These are phyloP conservation scores for Tardiomyces digboiensis DNA, from an alignment of 1,139 yeast species.

Conservation along the genomic window DNA sequence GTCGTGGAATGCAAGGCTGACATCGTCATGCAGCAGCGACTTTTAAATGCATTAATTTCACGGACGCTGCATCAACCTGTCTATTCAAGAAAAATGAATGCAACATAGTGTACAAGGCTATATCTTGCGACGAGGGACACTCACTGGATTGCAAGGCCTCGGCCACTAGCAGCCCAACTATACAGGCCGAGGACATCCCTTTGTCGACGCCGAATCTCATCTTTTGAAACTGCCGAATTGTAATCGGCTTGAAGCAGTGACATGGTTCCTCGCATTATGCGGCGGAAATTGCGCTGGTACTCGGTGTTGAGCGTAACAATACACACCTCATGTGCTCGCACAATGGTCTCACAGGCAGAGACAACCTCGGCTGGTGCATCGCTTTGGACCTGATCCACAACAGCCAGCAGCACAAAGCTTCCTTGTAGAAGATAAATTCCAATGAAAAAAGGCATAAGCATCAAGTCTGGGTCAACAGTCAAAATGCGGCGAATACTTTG, in stretches of 20 bases:
- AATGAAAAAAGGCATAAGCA: constrained; percentile 25
- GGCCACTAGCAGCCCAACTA: constrained; percentile 21
- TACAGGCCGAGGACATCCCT: constrained; percentile 19
- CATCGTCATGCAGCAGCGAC: too few species aligned
- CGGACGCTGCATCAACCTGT: too few species aligned
- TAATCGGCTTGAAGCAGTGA: constrained; percentile 3
- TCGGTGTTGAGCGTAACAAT: constrained; percentile 25
- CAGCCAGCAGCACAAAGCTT: constrained; percentile 14
- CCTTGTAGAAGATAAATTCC: constrained; percentile 25
- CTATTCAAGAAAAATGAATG: too few species aligned
- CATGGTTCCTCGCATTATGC: constrained; percentile 21
- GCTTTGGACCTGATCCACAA: constrained; percentile 13
- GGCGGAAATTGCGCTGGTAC: constrained; percentile 24
- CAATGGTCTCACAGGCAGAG: constrained; percentile 22
- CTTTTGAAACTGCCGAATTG: constrained; percentile 7
- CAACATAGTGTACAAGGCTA: too few species aligned
- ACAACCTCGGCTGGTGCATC: constrained; percentile 11
- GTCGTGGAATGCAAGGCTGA: too few species aligned
- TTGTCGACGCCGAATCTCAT: constrained; percentile 13
- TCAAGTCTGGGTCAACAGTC: constrained; percentile 22
- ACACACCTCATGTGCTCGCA: constrained; percentile 26
- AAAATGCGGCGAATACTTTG: constrained; percentile 19
- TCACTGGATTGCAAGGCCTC: constrained; percentile 17
- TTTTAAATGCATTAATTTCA: too few species aligned
- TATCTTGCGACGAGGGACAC: too few species aligned